These are phyloP conservation scores for Begonia fuchsioides DNA, from an alignment of 306 rosid genomes.

Conservation along the genomic window DNA sequence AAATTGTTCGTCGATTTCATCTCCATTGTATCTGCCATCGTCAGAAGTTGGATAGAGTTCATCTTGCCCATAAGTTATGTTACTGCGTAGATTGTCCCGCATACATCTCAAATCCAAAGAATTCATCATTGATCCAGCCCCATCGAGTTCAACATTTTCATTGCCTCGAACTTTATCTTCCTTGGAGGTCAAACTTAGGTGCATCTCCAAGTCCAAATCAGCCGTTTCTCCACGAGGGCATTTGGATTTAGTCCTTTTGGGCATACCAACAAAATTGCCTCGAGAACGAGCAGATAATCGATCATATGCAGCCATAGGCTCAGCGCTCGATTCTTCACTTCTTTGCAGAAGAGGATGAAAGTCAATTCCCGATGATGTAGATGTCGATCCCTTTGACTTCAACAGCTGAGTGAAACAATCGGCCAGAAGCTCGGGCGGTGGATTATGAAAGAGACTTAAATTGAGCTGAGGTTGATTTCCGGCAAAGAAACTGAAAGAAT, in stretches of 20 bases:
- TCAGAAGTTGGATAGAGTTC: constrained; percentile 20
- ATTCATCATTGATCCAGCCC: constrained; percentile 13
- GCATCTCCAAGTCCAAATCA: constrained; percentile 81
- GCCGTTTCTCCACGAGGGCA: constrained; percentile 26
- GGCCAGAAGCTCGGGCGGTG: constrained; percentile 38
- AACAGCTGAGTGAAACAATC: constrained; percentile 25
- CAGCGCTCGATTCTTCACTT: constrained; percentile 20
- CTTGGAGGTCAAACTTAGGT: constrained; percentile 45
- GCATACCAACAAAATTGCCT: constrained; percentile 12
- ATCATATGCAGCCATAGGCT: constrained; percentile 3
- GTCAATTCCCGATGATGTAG: constrained; percentile 48
- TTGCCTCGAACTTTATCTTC: constrained; percentile 27
- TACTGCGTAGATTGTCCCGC: constrained; percentile 12
- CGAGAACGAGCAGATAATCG: constrained; percentile 12
- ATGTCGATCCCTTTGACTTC: constrained; percentile 38
- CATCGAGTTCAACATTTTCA: constrained; percentile 24
- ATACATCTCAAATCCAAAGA: constrained; percentile 19
- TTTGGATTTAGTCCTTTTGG: constrained; percentile 16
- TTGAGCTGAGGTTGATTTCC: constrained; percentile 66
- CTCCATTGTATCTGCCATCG: constrained; percentile 22
- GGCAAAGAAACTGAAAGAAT: constrained; percentile 48
- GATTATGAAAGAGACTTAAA: constrained; percentile 54
- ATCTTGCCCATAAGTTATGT: constrained; percentile 12
- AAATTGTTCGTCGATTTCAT: constrained; percentile 52
- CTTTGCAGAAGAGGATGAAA: constrained; percentile 95